Evolutionary conservation across 1,284 basidiomycete genomes (phyloP), one percentile per base, ranked within the genome.

Genomic region (Quambalaria eucalypti): DNA sequence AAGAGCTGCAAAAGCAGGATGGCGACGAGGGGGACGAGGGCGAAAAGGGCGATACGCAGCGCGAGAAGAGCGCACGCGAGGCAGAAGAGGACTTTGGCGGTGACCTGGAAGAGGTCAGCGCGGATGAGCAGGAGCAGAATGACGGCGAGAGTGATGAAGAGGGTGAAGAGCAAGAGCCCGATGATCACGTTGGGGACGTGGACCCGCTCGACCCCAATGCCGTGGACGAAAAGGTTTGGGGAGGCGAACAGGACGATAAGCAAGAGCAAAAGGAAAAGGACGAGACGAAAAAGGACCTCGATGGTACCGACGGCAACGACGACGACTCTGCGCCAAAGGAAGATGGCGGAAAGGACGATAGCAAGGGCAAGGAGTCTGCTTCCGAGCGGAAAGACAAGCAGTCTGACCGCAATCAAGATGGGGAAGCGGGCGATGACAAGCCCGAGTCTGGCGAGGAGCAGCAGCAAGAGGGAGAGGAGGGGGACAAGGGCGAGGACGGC

Each of bases 171-270:
- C 73, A 77, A 19, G 80, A 82, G 42, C 81, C 83, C 19, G 90
- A 96, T 44, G 92, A 97, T 64, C 85, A 86, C 56, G 77, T 93
- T 26, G 90, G 85, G 28, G 83, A 92, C 58, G 80, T 96, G 40
- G 90, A 95, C 76, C 83, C 85, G 1, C 80, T 84, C n/a, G 91
- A 96, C 76, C 87, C 89, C 7, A 82, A 84, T 26, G 85, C 86
- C 0, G 84, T 96, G 9, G 93, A 98, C 71, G 93, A 98, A 78
- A 97, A 97, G 78, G 81, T 98, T 65, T 97, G 95, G 93, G 90
- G 87, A 31, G 87, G 91, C 61, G 86, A 92, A 28, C 79, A 81
- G 4, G 77, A 80, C 50, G 80, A 81, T 1, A 84, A 84, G 2
- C 65, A 77, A 51, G 61, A 65, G 14, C 60, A 59, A 6, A 51